Evolutionary conservation across 2,329 filamentous ascomycete species (phyloP).

Genomic region (Knoxdaviesia capensis): DNA sequence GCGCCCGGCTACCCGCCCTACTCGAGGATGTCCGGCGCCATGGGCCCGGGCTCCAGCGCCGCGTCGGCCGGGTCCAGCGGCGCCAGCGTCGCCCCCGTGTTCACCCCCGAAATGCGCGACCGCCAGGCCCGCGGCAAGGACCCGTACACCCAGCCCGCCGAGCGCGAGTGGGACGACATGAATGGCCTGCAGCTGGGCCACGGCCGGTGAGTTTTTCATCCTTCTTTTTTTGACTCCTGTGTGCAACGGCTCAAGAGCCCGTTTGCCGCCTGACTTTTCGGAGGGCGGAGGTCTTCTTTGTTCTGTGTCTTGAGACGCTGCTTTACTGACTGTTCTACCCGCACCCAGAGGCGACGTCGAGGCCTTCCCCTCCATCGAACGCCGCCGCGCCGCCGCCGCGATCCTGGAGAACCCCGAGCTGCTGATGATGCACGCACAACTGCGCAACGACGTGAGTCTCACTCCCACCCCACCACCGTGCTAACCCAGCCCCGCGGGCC

Average conservation of each 20-base stretch:
- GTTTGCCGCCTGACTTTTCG: not conserved
- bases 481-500: not conserved
- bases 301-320: too few species aligned
- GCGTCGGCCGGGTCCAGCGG: not conserved
- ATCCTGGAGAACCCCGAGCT: constrained; percentile 36
- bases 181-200: too few species aligned
- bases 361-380: constrained; percentile 20
- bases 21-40: not conserved
- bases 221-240: too few species aligned
- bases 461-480: not conserved
- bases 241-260: too few species aligned
- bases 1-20: too few species aligned
- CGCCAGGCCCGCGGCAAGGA: constrained; percentile 24
- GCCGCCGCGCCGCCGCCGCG: constrained; percentile 26
- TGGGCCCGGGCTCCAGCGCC: not conserved
- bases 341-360: constrained; percentile 12
- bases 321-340: not conserved
- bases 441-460: constrained; percentile 27
- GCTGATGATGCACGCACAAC: constrained; percentile 37
- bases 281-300: not conserved
- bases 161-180: too few species aligned
- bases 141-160: too few species aligned
- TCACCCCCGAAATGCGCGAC: constrained; percentile 33
- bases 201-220: too few species aligned
- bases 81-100: constrained; percentile 16